Base-by-base conservation (phyloP, 2,329 filamentous ascomycete genomes). In the Aspergillus novoparasiticus region DNA sequence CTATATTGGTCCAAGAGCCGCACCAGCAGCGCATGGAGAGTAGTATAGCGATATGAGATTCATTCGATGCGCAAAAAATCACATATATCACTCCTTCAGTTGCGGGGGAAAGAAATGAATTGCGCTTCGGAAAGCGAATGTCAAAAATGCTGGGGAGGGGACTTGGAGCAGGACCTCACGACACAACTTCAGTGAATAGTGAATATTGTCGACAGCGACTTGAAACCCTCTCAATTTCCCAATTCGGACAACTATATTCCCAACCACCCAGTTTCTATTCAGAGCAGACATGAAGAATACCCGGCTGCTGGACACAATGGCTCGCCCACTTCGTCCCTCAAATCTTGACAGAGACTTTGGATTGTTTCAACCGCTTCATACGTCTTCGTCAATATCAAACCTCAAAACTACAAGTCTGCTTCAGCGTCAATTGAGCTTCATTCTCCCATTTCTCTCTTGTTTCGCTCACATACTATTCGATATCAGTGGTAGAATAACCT, bases 201-300 rank as follows among this genome's bases (percentile, higher is more conserved):
- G 28, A 55, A 32, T 51, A 12, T 23, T 28, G 53, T 56, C 53
- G 32, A 39, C 32, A 23, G 53, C 32, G 30, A 19, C 32, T 14
- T 30, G 26, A 57, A 43, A 39, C 51, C 50, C 36, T 55, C 48
- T 30, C 14, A 3, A 23, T 14, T 46, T 55, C 61, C 59, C 32
- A 51, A 57, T 62, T 36, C 9, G 34, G 62, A 62, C 43, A 41
- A 61, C 60, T 60, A 66, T 62, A 61, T 65, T 28, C 21, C 45
- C 67, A 67, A 57, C 67, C 67, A 14, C 67, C 51, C n/a, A 8
- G 62, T 64, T 68, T 64, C 59, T 48, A 23, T 64, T 45, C 9
- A 36, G 45, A 48, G n/a, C 50, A 9, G 26, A 36, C 12, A 32
- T 19, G 46, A 60, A 61, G 57, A 58, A 67, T 66, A 59, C 61